A percentile compares a stretch with the other conserved stretches of the same genome.
phyloP scores from a whole-genome alignment of 148 eudicot species.

The Persicaria maculosa region DNA sequence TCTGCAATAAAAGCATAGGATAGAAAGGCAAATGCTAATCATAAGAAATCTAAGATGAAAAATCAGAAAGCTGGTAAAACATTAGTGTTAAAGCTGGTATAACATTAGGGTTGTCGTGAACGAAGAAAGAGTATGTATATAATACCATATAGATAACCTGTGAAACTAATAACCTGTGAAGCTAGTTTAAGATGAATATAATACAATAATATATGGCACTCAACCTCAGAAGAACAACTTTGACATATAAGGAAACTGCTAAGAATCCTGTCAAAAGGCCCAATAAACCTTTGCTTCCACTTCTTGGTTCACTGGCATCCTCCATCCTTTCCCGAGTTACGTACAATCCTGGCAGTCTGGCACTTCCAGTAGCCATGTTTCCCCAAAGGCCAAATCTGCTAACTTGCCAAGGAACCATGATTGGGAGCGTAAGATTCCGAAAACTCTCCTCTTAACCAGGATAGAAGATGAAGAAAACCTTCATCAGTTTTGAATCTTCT shows the following conservation, averaged over 20 bases:
- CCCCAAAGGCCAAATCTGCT: constrained; percentile 29
- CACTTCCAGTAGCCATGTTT: constrained; percentile 29
- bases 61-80: background rate
- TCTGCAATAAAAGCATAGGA: constrained; percentile 37
- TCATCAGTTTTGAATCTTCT: background rate
- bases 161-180: background rate
- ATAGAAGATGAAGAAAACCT: constrained; percentile 58
- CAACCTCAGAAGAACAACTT: constrained; percentile 90
- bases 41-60: background rate
- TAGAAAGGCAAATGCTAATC: background rate
- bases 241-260: constrained; percentile 50
- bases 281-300: constrained; percentile 61
- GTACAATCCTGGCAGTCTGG: constrained; percentile 26
- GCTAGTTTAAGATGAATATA: background rate
- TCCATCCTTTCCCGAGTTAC: constrained; percentile 23
- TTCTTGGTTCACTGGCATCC: constrained; percentile 40
- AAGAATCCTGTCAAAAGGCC: constrained; percentile 85
- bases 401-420: constrained; percentile 36
- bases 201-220: constrained; percentile 11
- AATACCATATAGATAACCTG: background rate
- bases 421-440: constrained; percentile 43
- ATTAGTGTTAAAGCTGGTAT: background rate
- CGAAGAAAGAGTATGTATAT: background rate
- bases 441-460: constrained; percentile 81
- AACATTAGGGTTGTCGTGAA: background rate